Base-by-base conservation (phyloP, 73 alveolate genomes). In the Blepharisma japonicum region DNA sequence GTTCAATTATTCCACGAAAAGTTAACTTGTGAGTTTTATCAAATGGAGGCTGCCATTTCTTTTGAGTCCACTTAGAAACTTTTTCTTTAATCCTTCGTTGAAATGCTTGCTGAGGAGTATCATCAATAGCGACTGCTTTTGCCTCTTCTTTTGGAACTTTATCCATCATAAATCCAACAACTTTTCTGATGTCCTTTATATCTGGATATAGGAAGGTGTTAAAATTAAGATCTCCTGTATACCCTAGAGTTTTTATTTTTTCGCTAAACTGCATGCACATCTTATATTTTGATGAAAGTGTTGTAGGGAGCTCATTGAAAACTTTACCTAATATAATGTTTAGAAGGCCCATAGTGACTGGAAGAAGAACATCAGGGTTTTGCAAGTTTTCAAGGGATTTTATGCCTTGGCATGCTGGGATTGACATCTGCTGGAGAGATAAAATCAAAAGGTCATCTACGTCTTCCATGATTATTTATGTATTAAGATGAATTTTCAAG, bases 341-440 rank as follows among this genome's bases (percentile, higher is more conserved):
- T 9, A 61, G 47, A n/a, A 61, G 14, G 18, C 47, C 23, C n/a
- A 61, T 61, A 8, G 74, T 61, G 39, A 61, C 18, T 9, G 46
- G 74, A 25, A 61, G 14, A 25, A 61, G 74, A 18, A 61, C n/a
- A 14, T 61, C 74, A 18, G 74, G 74, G 50, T 61, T 61, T 61
- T 61, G 47, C 47, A 61, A 25, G 11, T 14, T 9, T 14, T 61
- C 18, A 9, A 61, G 14, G 14, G 74, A 20, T 25, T 14, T 61
- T 14, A 61, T 61, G 39, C 47, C 14, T n/a, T 11, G 18, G 4
- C 47, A 61, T 8, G 14, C 18, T 61, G 14, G 14, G 74, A 61
- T 14, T 9, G 38, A 39, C 39, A 61, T 39, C 11, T 61, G 47
- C 23, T 25, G 74, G 46, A 61, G 74, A 61, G 18, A 14, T 18